Conservation (phyloP, 1,284 basidiomycete species). For the Rhodofomes roseus region DNA sequence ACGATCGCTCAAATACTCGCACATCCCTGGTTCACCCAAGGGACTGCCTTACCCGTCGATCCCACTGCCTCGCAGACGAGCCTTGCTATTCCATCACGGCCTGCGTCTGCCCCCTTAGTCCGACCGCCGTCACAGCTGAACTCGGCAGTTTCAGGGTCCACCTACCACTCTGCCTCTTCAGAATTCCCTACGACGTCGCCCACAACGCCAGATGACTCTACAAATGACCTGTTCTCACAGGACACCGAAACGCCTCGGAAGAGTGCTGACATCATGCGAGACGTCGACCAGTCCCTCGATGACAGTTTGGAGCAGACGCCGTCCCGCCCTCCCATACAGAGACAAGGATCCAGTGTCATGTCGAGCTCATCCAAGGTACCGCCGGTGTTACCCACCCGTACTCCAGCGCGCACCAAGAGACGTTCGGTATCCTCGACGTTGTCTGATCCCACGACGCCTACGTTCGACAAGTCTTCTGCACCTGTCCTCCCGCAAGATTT, state of each 20-base stretch:
- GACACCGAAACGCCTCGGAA: constrained; percentile 2
- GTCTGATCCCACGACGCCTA: constrained; percentile 54
- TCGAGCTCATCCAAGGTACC: constrained; percentile 39
- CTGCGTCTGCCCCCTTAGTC: constrained; percentile 19
- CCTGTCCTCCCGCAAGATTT: constrained; percentile 62
- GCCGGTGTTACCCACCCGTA: constrained; percentile 67
- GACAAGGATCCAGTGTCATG: constrained; percentile 27
- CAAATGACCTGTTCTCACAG: background rate
- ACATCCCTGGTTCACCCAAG: constrained; percentile 85
- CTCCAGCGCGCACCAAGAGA: constrained; percentile 91
- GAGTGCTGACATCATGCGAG: background rate
- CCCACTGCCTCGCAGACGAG: constrained; percentile 23
- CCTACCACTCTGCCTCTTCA: constrained; percentile 53
- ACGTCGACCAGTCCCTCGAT: background rate
- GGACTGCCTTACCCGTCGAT: constrained; percentile 32
- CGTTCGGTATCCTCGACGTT: constrained; percentile 86
- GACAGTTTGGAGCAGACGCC: constrained; percentile 9
- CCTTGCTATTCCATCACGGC: constrained; percentile 25
- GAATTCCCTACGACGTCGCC: constrained; percentile 49
- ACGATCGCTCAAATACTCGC: constrained; percentile 84
- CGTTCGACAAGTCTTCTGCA: constrained; percentile 41
- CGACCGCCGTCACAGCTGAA: constrained; percentile 29
- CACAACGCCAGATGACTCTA: constrained; percentile 46
- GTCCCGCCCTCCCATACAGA: constrained; percentile 20
- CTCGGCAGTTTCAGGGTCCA: constrained; percentile 44